Evolutionary conservation across 805 yeast genomes (phyloP).

Genomic region (Kuraishia ogatae): DNA sequence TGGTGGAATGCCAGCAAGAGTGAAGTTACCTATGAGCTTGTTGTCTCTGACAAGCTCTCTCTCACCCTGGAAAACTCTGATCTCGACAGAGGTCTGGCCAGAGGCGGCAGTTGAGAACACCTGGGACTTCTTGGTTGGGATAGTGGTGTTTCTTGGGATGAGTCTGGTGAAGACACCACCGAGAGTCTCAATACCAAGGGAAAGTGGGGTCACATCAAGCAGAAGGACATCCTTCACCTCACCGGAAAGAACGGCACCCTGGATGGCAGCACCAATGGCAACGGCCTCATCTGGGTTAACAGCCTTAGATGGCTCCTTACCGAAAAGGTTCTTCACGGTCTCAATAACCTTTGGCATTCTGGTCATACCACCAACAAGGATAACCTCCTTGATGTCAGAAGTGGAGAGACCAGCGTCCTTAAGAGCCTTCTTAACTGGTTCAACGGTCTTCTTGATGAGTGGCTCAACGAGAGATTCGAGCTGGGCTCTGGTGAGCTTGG

Average conservation of each 20-base stretch:
- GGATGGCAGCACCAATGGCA: conserved; percentile 85
- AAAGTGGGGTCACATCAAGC: conserved; percentile 78
- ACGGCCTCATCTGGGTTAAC: conserved; percentile 94
- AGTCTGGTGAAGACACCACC: conserved; percentile 96
- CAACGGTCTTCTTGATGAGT: conserved; percentile 58
- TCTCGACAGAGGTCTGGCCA: conserved; percentile 94
- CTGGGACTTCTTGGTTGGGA: conserved; percentile 95
- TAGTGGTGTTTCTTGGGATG: conserved; percentile 90
- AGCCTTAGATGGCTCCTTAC: conserved; percentile 57
- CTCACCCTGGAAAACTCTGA: conserved; percentile 99
- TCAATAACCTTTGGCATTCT: conserved; percentile 76
- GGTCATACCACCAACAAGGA: conserved; percentile 85
- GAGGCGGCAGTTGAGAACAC: conserved; percentile 94
- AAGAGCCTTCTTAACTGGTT: conserved; percentile 66
- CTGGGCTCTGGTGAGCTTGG: conserved; percentile 55
- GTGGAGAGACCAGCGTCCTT: conserved; percentile 64
- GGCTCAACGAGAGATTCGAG: conserved; percentile 59
- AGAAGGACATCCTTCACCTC: conserved; percentile 71
- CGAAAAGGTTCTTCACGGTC: conserved; percentile 50
- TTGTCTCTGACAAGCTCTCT: conserved; percentile 97
- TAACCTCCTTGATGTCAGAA: conserved; percentile 63
- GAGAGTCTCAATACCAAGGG: conserved; percentile 94
- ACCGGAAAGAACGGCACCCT: conserved; percentile 81
- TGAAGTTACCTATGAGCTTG: conserved; percentile 95
- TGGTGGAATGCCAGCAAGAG: conserved; percentile 90